phyloP scores from a whole-genome alignment of 345 rosid genomes.

The Bruguiera gymnorhiza region DNA sequence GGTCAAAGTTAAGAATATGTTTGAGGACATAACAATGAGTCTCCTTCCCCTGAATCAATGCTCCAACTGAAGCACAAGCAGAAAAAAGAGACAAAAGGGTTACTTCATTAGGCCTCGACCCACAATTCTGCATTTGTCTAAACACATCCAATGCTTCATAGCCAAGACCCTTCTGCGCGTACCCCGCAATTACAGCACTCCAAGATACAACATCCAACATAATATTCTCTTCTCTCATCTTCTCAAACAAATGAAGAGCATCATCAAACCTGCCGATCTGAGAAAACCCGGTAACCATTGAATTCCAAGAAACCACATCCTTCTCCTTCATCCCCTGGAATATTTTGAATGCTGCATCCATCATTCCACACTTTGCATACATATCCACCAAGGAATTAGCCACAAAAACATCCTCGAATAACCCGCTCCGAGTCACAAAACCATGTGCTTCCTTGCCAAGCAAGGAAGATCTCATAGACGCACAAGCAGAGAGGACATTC shows the following conservation, averaged over 20 bases:
- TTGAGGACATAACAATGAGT: conserved; percentile 68
- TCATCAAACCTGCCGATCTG: conserved; percentile 64
- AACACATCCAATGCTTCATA: conserved; percentile 61
- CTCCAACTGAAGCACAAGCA: conserved; percentile 72
- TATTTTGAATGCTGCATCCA: conserved; percentile 55
- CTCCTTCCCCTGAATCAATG: conserved; percentile 70
- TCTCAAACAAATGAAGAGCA: conserved; percentile 52
- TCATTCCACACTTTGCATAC: conserved; percentile 78
- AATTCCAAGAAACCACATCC: conserved; percentile 88
- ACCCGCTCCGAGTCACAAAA: conserved; percentile 48
- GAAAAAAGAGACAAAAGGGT: conserved; percentile 79
- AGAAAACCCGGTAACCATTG: conserved; percentile 81
- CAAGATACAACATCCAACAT: conserved; percentile 74
- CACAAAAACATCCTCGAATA: conserved; percentile 57
- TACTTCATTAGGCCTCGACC: conserved; percentile 56
- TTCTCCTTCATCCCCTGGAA: conserved; percentile 52
- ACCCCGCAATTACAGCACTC: conserved; percentile 87
- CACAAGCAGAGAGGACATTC: conserved; percentile 66
- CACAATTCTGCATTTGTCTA: conserved; percentile 56
- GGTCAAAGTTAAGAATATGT: conserved; percentile 34
- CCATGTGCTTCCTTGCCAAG: conserved; percentile 59
- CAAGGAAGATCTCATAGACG: conserved; percentile 35
- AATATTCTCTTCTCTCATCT: conserved; percentile 58
- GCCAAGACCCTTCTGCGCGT: conserved; percentile 71
- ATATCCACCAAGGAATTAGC: conserved; percentile 73